Percentiles rank a stretch among this genome's conserved stretches.
phyloP scores from a whole-genome alignment of 805 yeast genomes.

The Teunomyces panamensis region DNA sequence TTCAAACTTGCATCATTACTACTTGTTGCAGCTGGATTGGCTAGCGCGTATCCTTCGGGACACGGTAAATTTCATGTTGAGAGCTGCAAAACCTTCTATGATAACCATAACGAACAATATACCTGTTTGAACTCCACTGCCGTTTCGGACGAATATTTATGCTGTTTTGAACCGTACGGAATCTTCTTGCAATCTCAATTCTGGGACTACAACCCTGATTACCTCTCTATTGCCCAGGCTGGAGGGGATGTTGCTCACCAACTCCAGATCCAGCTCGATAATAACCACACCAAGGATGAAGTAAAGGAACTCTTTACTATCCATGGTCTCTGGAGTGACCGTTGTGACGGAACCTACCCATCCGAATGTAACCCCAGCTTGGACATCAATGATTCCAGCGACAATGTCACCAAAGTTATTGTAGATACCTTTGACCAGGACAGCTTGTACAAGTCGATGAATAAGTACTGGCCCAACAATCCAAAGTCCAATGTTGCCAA shows the following conservation, averaged over 20 bases:
- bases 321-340: constrained; percentile 45
- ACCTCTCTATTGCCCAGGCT: constrained; percentile 8
- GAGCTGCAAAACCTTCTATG: constrained; percentile 14
- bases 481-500: constrained; percentile 13
- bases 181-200: constrained; percentile 41
- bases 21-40: constrained; percentile 2
- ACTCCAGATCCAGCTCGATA: not conserved
- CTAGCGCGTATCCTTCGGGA: constrained; percentile 3
- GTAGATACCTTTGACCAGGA: constrained; percentile 24
- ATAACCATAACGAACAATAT: constrained; percentile 11
- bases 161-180: constrained; percentile 43
- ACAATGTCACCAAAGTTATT: constrained; percentile 25
- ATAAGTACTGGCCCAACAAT: constrained; percentile 23
- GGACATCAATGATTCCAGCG: constrained; percentile 25
- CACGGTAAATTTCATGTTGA: constrained; percentile 11
- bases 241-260: constrained; percentile 6
- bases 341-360: constrained; percentile 38
- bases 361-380: constrained; percentile 34
- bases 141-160: constrained; percentile 43
- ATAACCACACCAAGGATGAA: constrained; percentile 2
- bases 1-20: not conserved
- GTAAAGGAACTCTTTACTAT: constrained; percentile 36
- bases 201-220: constrained; percentile 34
- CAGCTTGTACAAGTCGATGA: constrained; percentile 27
- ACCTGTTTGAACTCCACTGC: constrained; percentile 20